These are phyloP conservation scores for Coccinonectria pachysandricola DNA, from an alignment of 2,329 filamentous ascomycete species.

Conservation along the genomic window DNA sequence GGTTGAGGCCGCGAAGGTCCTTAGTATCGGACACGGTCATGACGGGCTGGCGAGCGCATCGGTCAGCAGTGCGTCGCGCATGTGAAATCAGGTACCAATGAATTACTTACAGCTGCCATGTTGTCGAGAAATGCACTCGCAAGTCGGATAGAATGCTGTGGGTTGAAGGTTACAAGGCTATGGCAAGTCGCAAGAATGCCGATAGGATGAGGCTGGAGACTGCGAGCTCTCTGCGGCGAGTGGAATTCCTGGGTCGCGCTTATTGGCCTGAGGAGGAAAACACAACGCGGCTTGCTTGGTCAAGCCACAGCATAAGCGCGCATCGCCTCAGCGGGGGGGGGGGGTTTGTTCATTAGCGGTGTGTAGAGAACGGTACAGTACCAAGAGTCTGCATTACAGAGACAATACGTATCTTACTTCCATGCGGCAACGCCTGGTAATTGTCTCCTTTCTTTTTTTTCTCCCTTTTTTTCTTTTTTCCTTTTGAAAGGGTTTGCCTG, in stretches of 20 bases:
- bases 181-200: slow-evolving; percentile 3
- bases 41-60: slow-evolving; percentile 35
- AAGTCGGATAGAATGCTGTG: slow-evolving; percentile 3
- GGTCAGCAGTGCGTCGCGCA: slow-evolving; percentile 9
- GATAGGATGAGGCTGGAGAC: slow-evolving; percentile 9
- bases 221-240: slow-evolving; percentile 10
- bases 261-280: too few species aligned
- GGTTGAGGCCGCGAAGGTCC: slow-evolving; percentile 90
- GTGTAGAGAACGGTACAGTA: too few species aligned
- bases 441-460: too few species aligned
- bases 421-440: too few species aligned
- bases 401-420: too few species aligned
- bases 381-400: too few species aligned
- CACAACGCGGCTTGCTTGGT: too few species aligned
- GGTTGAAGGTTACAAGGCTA: slow-evolving; percentile 8
- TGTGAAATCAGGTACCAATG: slow-evolving; percentile 4
- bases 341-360: too few species aligned
- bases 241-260: slow-evolving; percentile 6
- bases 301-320: too few species aligned
- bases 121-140: slow-evolving; percentile 21
- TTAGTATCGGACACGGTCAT: slow-evolving; percentile 87
- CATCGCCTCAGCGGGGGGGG: too few species aligned
- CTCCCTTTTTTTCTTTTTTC: too few species aligned
- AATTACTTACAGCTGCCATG: slow-evolving; percentile 43
- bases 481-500: too few species aligned